phyloP scores from a whole-genome alignment of 495 filamentous ascomycete species.

The Neurospora sp. region DNA sequence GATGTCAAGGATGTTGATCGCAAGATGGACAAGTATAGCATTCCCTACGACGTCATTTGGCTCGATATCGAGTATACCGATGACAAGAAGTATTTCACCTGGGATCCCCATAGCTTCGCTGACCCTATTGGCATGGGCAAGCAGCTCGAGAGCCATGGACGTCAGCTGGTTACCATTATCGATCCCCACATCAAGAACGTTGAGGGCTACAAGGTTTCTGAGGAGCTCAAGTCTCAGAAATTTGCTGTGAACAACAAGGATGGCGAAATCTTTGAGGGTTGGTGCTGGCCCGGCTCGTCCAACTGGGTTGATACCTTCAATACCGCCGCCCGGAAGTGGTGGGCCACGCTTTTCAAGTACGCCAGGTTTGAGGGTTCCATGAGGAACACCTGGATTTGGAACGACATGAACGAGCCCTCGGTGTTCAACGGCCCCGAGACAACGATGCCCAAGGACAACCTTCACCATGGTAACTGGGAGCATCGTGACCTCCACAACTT shows the following conservation, averaged over 20 bases:
- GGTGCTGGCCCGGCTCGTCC: slow-evolving; percentile 96
- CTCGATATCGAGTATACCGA: slow-evolving; percentile 95
- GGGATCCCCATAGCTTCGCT: slow-evolving; percentile 77
- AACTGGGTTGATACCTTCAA: slow-evolving; percentile 96
- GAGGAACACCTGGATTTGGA: slow-evolving; percentile 89
- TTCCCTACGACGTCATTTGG: slow-evolving; percentile 98
- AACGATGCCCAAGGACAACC: slow-evolving; percentile 95
- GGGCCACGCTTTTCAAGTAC: slow-evolving; percentile 78
- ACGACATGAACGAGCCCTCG: slow-evolving; percentile 99
- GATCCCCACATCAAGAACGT: slow-evolving; percentile 97
- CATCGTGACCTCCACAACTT: slow-evolving; percentile 94
- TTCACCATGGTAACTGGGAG: slow-evolving; percentile 88
- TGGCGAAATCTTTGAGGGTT: slow-evolving; percentile 80
- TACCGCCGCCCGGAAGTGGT: slow-evolving; percentile 78
- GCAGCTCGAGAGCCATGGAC: slow-evolving; percentile 68
- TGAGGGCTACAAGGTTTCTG: slow-evolving; percentile 60
- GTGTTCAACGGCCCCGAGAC: slow-evolving; percentile 98
- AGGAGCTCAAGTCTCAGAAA: slow-evolving; percentile 74
- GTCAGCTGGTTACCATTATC: slow-evolving; percentile 90
- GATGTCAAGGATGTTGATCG: slow-evolving; percentile 94
- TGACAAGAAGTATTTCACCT: slow-evolving; percentile 94
- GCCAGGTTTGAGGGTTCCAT: slow-evolving; percentile 73
- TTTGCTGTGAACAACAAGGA: slow-evolving; percentile 84
- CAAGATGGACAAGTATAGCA: slow-evolving; percentile 88
- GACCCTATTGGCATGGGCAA: slow-evolving; percentile 82